phyloP scores from a whole-genome alignment of 169 alveolate species.

The Cryptosporidium muris region DNA sequence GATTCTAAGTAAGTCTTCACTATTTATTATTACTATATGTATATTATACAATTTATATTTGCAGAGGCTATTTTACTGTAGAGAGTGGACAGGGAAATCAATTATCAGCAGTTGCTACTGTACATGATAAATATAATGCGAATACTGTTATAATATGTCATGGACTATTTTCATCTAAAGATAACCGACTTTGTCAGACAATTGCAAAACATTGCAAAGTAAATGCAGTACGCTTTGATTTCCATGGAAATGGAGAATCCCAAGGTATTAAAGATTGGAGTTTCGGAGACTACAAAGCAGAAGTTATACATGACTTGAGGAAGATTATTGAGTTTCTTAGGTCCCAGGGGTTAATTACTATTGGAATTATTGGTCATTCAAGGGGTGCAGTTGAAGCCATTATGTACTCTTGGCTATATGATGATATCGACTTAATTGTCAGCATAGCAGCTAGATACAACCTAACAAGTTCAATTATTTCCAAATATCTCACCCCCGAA shows the following conservation, averaged over 20 bases:
- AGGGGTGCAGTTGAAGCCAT: slow-evolving; percentile 75
- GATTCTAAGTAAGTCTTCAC: slow-evolving; percentile 28
- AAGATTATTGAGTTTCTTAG: slow-evolving; percentile 69
- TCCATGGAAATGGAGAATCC: slow-evolving; percentile 77
- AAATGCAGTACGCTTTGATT: slow-evolving; percentile 76
- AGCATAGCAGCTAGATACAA: slow-evolving; percentile 75
- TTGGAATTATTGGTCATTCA: slow-evolving; percentile 76
- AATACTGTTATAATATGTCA: slow-evolving; percentile 56
- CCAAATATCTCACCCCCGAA: slow-evolving; percentile 14
- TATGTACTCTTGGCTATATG: slow-evolving; percentile 73
- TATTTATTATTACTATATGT: background rate
- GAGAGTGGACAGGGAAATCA: slow-evolving; percentile 23
- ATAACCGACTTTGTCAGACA: slow-evolving; percentile 70
- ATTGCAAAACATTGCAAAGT: slow-evolving; percentile 51
- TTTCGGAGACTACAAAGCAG: slow-evolving; percentile 75
- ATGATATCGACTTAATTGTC: slow-evolving; percentile 73
- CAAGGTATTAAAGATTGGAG: slow-evolving; percentile 73
- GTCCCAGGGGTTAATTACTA: slow-evolving; percentile 21
- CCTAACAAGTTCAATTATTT: slow-evolving; percentile 63
- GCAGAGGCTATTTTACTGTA: slow-evolving; percentile 37
- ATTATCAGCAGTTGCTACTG: slow-evolving; percentile 62
- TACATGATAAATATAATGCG: slow-evolving; percentile 34
- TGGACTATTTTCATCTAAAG: slow-evolving; percentile 52
- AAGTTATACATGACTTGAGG: slow-evolving; percentile 70
- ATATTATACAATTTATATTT: background rate